Evolutionary conservation across 139 green algal species (phyloP), one percentile per base, ranked within the genome.

Genomic region (Ettlia oleoabundans): DNA sequence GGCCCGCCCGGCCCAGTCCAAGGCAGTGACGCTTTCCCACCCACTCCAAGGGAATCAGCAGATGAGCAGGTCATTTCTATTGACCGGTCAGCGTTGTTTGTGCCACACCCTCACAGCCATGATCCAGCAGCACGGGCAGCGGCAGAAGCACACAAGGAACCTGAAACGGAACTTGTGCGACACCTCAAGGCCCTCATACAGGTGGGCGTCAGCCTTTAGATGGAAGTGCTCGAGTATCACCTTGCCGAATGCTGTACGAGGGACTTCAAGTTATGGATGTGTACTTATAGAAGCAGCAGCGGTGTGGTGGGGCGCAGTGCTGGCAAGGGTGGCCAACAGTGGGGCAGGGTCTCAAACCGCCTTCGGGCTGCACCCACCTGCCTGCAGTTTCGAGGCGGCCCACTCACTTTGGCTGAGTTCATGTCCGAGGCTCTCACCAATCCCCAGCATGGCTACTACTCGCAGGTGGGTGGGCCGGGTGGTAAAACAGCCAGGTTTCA

Each of bases 391-490:
- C 86, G 96, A 1, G 95, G 96, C 33, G 95, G 96, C 1, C 96
- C 96, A 15, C 90, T 99, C 68, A 96, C 87, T 0, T 35, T 99
- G 51, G 91, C 95, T 10, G 94, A 99, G 71, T 99, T 94, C 88
- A 98, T 98, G 94, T 86, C 90, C 43, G 93, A 97, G 58, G 92
- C 90, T 33, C 83, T 98, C 30, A 97, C 92, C 68, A 95, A 96
- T 80, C 92, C 94, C 0, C 71, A 81, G 7, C 83, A 84, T 4
- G 95, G 95, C n/a, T 98, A 94, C 76, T 98, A 98, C 82, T 95
- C 71, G 3, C 78, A 81, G 75, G 73, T 35, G 37, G 33, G 32
- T 47, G 10, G 47, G 58, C 24, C n/a, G n/a, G n/a, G n/a, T n/a
- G n/a, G n/a, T n/a, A n/a, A n/a, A n/a, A n/a, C n/a, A n/a, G n/a